Base-by-base conservation (phyloP, 2,329 filamentous ascomycete genomes). In the Aschersonia sp. region DNA sequence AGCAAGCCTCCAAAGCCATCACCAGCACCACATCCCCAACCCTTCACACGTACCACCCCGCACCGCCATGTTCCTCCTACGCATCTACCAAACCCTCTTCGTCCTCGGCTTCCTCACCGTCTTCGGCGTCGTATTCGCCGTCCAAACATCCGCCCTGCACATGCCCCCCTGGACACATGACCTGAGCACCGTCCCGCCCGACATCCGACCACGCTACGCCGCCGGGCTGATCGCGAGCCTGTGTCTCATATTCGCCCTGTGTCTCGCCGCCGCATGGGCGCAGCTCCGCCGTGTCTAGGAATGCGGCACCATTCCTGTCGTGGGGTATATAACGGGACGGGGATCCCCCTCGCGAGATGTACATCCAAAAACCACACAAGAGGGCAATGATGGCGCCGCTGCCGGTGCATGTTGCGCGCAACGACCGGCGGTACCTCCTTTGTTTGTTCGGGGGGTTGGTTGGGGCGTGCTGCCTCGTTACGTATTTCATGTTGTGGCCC, bases 1-100 rank as follows among this genome's bases (percentile, higher is more conserved):
- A 20, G 20, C 20, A 20, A 20, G 20, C 20, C 20, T 20, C 20
- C 20, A 20, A 20, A 20, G 20, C 20, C 20, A 20, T 20, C 20
- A 20, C 20, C 20, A 20, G 2, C 20, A 20, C 20, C 20, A 20
- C 20, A 20, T 20, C 20, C 20, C 20, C 20, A 20, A 20, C 20
- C 20, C 20, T 20, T 20, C 20, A 20, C 20, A 20, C 20, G 20
- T 20, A 20, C 20, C 20, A 20, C 20, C 20, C 20, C 20, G 20
- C 20, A 20, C 20, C 20, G 20, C 20, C 20, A 20, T 20, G 20
- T 20, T 20, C 20, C 20, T 20, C 7, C 10, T 29, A 48, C 58
- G 77, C 35, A 45, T 78, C 2, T 71, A 66, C 10, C 71, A 72
- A n/a, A 65, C 66, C 38, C 58, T 69, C 30, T 77, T 75, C 54